Base-by-base conservation (phyloP, 139 green algal species). In the Desmodesmus armatus region DNA sequence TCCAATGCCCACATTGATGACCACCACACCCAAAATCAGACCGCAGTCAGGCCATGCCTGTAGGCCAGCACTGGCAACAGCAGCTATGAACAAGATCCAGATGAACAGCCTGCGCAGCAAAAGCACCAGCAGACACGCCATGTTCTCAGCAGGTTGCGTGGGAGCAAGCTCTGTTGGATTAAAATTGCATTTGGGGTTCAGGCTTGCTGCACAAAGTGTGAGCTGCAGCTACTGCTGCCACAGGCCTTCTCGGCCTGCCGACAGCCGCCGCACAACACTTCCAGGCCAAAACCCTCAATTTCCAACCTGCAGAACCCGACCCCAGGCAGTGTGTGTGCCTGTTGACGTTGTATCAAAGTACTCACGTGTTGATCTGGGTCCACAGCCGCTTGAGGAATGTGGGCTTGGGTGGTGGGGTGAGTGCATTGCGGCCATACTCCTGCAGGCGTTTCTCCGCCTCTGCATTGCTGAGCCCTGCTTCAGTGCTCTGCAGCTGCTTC, bases 1-100 rank as follows among this genome's bases (percentile, higher is more conserved):
- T 15, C 86, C 86, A 33, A 89, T 87, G 25, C 72, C 80, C 6
- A 80, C 66, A 71, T 89, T 89, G 72, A 89, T 83, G 43, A 87
- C 66, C 27, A 89, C 66, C 5, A 89, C 86, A 29, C 41, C 60
- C 43, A 88, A 49, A 3, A 88, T 85, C 2, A 85, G 69, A 29
- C 53, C 67, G 19, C 85, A 63, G 69, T 88, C 84, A 3, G 84
- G 35, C 84, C 84, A 88, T 15, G 37, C 29, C 37, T 85, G 40
- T 27, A 88, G 77, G 1, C 40, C 84, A 0, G 40, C 84, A 39
- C 62, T 73, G 29, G 85, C 76, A 29, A 85, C 44, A 21, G 84
- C 84, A 2, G 84, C 84, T 5, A 58, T 76, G 5, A 85, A 39
- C 39, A 88, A 66, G 31, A 88, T 72, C 47, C 39, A 76, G 49